Evolutionary conservation across 768 basidiomycete species (phyloP).

Genomic region (Pleurotus tuoliensis): DNA sequence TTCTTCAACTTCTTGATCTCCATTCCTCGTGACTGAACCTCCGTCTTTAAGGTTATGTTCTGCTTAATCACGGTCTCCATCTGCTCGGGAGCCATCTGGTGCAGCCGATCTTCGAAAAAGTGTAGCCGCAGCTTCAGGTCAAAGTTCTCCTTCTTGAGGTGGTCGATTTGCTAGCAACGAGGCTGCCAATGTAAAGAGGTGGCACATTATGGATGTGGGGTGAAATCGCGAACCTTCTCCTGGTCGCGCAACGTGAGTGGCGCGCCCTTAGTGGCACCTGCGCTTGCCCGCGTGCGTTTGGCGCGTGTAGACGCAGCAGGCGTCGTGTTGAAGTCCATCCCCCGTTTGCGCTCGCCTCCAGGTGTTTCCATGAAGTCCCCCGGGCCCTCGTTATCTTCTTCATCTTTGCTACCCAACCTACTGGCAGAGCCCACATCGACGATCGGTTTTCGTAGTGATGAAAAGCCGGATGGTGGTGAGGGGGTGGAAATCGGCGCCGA

Average conservation of each 20-base stretch:
- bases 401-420: not conserved
- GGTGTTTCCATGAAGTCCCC: slow-evolving; percentile 8
- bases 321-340: slow-evolving; percentile 26
- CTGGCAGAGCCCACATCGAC: not conserved
- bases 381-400: not conserved
- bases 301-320: slow-evolving; percentile 41
- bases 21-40: slow-evolving; percentile 83
- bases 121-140: slow-evolving; percentile 94
- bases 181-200: slow-evolving; percentile 4
- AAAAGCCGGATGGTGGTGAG: slow-evolving; percentile 1
- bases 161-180: slow-evolving; percentile 77
- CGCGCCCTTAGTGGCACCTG: slow-evolving; percentile 35
- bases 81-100: slow-evolving; percentile 86
- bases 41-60: slow-evolving; percentile 90
- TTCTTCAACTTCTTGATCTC: slow-evolving; percentile 93
- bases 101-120: slow-evolving; percentile 90
- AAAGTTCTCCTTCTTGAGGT: slow-evolving; percentile 96
- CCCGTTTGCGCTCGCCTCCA: slow-evolving; percentile 4
- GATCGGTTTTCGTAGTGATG: slow-evolving; percentile 1
- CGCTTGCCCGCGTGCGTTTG: slow-evolving; percentile 37
- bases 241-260: slow-evolving; percentile 89
- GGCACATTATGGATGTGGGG: not conserved
- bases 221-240: slow-evolving; percentile 68
- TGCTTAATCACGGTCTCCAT: slow-evolving; percentile 90
- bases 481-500: slow-evolving; percentile 7